phyloP scores from a whole-genome alignment of 257 asterid species.

The Plantago ovata region DNA sequence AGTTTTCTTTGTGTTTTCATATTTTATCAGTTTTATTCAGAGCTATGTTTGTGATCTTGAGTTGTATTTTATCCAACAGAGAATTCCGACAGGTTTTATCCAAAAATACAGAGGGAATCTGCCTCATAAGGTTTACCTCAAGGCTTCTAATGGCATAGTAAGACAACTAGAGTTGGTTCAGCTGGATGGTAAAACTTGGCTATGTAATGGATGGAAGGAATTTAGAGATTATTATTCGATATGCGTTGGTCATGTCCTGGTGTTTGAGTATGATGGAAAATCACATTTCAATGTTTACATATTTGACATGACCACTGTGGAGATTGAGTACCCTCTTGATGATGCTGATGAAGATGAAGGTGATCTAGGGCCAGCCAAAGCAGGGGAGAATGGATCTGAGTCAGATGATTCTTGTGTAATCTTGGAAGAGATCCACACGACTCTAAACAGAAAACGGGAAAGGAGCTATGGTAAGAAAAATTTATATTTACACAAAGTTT shows the following conservation, averaged over 20 bases:
- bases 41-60: neutral
- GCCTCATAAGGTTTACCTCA: conserved; percentile 17
- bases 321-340: conserved; percentile 28
- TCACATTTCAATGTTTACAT: conserved; percentile 29
- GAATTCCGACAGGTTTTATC: conserved; percentile 28
- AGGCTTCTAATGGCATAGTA: conserved; percentile 28
- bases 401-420: conserved; percentile 1
- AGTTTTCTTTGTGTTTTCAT: neutral
- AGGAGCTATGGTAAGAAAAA: neutral
- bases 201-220: conserved; percentile 27
- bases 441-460: neutral
- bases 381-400: neutral
- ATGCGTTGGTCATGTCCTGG: conserved; percentile 10
- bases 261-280: conserved; percentile 22
- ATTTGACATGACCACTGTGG: conserved; percentile 25
- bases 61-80: conserved; percentile 22
- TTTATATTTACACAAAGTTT: neutral
- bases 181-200: conserved; percentile 16
- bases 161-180: conserved; percentile 26
- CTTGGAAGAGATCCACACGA: neutral
- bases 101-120: conserved; percentile 17
- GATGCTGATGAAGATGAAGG: neutral
- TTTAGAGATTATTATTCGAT: conserved; percentile 26
- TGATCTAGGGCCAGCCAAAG: neutral
- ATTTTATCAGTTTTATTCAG: neutral